Conservation (phyloP, 768 basidiomycete species). For the Tylopilus intermedius region DNA sequence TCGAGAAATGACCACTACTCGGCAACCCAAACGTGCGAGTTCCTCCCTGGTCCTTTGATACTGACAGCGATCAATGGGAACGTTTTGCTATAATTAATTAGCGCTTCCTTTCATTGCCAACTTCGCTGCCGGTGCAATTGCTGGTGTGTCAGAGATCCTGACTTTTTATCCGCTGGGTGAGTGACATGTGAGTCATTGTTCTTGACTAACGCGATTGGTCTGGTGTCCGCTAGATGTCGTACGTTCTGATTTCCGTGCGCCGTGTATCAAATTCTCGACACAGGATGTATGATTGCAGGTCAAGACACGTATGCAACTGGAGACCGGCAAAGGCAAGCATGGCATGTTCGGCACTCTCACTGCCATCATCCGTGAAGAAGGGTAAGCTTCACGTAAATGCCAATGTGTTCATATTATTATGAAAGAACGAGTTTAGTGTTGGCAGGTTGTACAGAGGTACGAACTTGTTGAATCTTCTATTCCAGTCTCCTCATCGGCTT, state of each 20-base stretch:
- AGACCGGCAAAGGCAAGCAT: slow-evolving; percentile 68
- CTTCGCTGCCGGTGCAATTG: slow-evolving; percentile 94
- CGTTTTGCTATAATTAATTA: slow-evolving; percentile 27
- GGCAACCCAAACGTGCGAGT: slow-evolving; percentile 32
- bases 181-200: slow-evolving; percentile 19
- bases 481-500: background rate
- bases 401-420: background rate
- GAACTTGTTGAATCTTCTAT: background rate
- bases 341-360: slow-evolving; percentile 82
- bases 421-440: slow-evolving; percentile 37
- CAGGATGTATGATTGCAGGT: slow-evolving; percentile 47
- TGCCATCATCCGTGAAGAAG: slow-evolving; percentile 84
- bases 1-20: slow-evolving; percentile 22
- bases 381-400: slow-evolving; percentile 45
- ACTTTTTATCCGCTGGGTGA: slow-evolving; percentile 88
- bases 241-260: slow-evolving; percentile 31
- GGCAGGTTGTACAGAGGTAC: slow-evolving; percentile 86
- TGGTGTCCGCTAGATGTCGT: slow-evolving; percentile 66
- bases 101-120: slow-evolving; percentile 84
- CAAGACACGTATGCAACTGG: slow-evolving; percentile 98
- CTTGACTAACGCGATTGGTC: slow-evolving; percentile 1
- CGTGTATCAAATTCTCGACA: background rate
- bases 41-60: background rate
- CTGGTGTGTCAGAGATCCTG: slow-evolving; percentile 79
- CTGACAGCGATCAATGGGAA: slow-evolving; percentile 5